phyloP scores from a whole-genome alignment of 345 rosid species.

The Eucalyptus dawsonii region DNA sequence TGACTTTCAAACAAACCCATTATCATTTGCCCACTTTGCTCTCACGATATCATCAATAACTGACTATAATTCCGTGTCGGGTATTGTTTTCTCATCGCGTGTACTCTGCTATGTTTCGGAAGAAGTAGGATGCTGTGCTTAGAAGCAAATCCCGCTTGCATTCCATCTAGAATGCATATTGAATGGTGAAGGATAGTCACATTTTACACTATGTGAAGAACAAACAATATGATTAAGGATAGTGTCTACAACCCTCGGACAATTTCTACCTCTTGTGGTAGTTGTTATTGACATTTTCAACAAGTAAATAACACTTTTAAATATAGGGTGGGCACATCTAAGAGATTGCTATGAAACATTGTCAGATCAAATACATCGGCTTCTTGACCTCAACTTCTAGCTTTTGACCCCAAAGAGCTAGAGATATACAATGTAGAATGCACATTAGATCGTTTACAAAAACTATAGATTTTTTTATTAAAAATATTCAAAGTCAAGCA shows the following conservation, averaged over 20 bases:
- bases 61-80: background rate
- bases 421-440: background rate
- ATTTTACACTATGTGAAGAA: background rate
- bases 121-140: background rate
- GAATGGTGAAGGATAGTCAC: background rate
- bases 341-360: background rate
- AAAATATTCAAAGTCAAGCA: background rate
- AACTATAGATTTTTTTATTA: background rate
- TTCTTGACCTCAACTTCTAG: background rate
- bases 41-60: background rate
- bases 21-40: background rate
- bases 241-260: background rate
- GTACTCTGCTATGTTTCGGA: background rate
- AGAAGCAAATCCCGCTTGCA: background rate
- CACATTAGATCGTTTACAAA: background rate
- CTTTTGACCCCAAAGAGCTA: background rate
- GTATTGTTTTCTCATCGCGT: background rate
- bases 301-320: background rate
- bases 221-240: background rate
- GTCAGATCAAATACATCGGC: background rate
- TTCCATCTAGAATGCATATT: background rate
- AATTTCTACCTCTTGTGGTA: background rate
- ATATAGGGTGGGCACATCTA: background rate
- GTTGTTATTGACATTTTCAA: background rate
- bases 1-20: background rate